Evolutionary conservation across 306 rosid genomes (phyloP).

Genomic region (Acacia confusa): DNA sequence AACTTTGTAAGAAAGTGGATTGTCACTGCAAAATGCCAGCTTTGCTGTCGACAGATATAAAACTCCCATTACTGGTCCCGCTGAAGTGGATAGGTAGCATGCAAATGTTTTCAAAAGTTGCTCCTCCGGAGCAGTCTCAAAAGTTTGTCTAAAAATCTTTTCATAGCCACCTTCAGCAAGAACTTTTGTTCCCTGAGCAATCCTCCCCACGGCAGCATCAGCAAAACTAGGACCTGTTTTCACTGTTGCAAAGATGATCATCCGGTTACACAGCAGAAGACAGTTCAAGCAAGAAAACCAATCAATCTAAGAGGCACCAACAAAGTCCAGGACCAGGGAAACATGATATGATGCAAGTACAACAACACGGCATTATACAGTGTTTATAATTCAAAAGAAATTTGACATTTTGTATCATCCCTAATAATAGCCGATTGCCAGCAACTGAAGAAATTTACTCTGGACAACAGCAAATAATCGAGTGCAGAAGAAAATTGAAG

Average conservation of each 20-base stretch:
- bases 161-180: conserved; percentile 78
- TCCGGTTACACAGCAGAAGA: background rate
- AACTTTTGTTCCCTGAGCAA: conserved; percentile 81
- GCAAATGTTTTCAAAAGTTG: conserved; percentile 67
- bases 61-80: conserved; percentile 77
- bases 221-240: conserved; percentile 74
- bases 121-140: conserved; percentile 67
- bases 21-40: conserved; percentile 77
- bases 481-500: background rate
- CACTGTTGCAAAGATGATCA: conserved; percentile 39
- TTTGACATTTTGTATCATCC: background rate
- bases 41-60: conserved; percentile 63
- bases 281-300: background rate
- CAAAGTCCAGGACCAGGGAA: background rate
- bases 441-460: background rate
- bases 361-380: background rate
- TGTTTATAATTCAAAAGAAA: background rate
- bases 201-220: conserved; percentile 79
- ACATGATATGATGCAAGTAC: background rate
- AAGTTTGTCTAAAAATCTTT: conserved; percentile 58
- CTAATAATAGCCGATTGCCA: background rate
- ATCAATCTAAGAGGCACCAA: background rate
- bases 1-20: conserved; percentile 60
- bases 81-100: conserved; percentile 70
- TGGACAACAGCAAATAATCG: background rate